Evolutionary conservation across 2,329 filamentous ascomycete genomes (phyloP).

Genomic region (Rutstroemia sp.): DNA sequence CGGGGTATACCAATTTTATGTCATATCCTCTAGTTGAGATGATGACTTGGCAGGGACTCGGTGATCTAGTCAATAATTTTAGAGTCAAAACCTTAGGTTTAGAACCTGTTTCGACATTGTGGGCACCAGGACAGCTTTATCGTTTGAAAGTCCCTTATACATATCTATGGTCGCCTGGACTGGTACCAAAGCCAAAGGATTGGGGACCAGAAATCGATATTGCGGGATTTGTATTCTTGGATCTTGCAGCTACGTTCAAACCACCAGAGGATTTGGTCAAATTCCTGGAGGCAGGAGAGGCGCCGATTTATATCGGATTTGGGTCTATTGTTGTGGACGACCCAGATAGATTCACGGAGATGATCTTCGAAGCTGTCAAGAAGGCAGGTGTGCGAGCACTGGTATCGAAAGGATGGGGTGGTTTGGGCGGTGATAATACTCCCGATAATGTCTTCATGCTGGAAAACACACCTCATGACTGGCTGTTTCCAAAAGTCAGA

Average conservation of each 20-base stretch:
- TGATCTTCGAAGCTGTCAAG: constrained; percentile 64
- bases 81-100: constrained; percentile 60
- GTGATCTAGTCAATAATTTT: constrained; percentile 71
- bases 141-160: constrained; percentile 69
- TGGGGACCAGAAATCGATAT: constrained; percentile 67
- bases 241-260: constrained; percentile 53
- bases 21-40: constrained; percentile 74
- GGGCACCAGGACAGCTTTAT: constrained; percentile 68
- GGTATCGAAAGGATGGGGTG: constrained; percentile 71
- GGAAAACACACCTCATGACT: constrained; percentile 69
- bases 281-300: constrained; percentile 50
- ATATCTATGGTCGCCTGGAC: constrained; percentile 62
- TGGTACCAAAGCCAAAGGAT: constrained; percentile 60
- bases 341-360: constrained; percentile 57
- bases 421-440: constrained; percentile 51
- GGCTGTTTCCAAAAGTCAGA: constrained; percentile 61
- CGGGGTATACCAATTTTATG: constrained; percentile 71
- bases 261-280: constrained; percentile 47
- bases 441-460: constrained; percentile 64
- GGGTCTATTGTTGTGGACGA: constrained; percentile 71
- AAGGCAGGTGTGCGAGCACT: constrained; percentile 61
- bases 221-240: constrained; percentile 72
- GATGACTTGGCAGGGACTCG: constrained; percentile 88
- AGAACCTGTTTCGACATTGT: constrained; percentile 67
- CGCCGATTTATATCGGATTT: constrained; percentile 68